Conservation (phyloP, 306 rosid species). For the Crotalaria pallida region DNA sequence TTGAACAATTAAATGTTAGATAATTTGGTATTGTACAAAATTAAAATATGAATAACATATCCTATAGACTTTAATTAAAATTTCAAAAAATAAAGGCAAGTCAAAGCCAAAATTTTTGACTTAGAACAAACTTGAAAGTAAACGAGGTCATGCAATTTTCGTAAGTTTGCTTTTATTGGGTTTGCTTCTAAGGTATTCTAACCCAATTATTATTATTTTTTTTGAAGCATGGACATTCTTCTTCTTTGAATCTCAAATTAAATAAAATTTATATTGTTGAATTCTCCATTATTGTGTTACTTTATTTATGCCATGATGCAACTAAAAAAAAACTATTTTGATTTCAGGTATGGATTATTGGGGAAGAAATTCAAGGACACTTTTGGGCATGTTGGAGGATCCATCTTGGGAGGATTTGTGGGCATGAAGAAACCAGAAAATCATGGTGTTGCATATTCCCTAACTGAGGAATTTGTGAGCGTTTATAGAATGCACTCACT, state of each 20-base stretch:
- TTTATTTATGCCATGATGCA: neutral
- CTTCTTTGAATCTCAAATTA: neutral
- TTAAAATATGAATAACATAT: no score
- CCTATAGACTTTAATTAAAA: no score
- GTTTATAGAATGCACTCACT: constrained; percentile 59
- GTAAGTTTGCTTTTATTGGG: neutral
- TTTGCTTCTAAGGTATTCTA: neutral
- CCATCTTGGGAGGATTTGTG: constrained; percentile 38
- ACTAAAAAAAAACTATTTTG: neutral
- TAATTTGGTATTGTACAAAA: no score
- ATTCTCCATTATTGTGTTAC: neutral
- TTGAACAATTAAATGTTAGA: no score
- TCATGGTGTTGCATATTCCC: constrained; percentile 55
- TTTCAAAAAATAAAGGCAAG: neutral
- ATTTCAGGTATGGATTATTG: constrained; percentile 54
- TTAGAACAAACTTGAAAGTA: neutral
- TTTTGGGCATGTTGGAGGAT: constrained; percentile 56
- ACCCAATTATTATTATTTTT: neutral
- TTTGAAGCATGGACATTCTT: neutral
- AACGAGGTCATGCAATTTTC: neutral
- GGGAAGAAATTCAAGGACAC: constrained; percentile 68
- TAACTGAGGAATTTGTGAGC: constrained; percentile 50
- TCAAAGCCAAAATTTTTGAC: neutral
- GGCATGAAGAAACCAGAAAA: constrained; percentile 46
- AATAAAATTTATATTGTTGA: neutral